Evolutionary conservation across 2,329 filamentous ascomycete species (phyloP).

Genomic region (Diaporthe citriasiana): DNA sequence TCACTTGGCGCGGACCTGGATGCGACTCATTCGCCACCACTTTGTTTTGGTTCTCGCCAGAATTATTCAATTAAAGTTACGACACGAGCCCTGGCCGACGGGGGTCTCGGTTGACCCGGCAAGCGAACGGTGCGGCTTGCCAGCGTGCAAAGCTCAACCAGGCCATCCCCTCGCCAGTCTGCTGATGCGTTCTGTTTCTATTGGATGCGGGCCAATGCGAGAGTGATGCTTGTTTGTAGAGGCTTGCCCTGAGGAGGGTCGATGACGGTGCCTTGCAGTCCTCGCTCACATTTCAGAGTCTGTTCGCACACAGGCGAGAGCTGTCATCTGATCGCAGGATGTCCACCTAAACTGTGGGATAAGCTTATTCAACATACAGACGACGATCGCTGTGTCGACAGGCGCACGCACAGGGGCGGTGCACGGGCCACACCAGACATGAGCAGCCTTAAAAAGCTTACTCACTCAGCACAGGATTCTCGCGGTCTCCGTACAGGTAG

Average conservation of each 20-base stretch:
- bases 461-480: neutral
- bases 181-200: neutral
- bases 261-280: neutral
- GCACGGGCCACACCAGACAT: conserved; percentile 13
- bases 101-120: conserved; percentile 31
- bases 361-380: conserved; percentile 26
- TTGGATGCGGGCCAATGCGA: neutral
- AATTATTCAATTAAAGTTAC: conserved; percentile 31
- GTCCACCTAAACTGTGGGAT: conserved; percentile 21
- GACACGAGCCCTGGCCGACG: conserved; percentile 27
- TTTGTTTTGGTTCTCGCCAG: conserved; percentile 12
- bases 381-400: conserved; percentile 28
- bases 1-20: conserved; percentile 17
- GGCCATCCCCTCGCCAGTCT: neutral
- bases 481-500: neutral
- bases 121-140: neutral
- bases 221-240: neutral
- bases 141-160: neutral
- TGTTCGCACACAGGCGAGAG: conserved; percentile 29
- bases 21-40: conserved; percentile 26
- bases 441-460: neutral
- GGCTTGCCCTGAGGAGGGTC: neutral
- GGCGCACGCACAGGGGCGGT: conserved; percentile 7
- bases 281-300: conserved; percentile 2
- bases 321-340: conserved; percentile 26